These are phyloP conservation scores for Beauveria bassiana DNA, from an alignment of 2,329 filamentous ascomycete species.

Conservation along the genomic window DNA sequence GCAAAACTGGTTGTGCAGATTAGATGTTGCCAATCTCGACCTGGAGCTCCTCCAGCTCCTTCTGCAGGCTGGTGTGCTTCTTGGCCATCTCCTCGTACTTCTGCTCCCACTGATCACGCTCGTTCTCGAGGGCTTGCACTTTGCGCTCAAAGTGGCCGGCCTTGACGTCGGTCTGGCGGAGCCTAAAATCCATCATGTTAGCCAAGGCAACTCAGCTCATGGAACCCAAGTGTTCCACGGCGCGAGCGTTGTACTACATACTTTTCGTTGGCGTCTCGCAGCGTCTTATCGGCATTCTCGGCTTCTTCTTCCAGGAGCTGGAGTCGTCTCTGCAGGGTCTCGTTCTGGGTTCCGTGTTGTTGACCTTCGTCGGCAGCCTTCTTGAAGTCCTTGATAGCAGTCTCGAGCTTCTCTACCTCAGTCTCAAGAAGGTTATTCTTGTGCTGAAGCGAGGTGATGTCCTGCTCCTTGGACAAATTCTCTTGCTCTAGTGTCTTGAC, in stretches of 20 bases:
- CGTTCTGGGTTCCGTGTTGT: conserved; percentile 81
- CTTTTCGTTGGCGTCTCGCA: conserved; percentile 98
- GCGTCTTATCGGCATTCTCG: conserved; percentile 90
- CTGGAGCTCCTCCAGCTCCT: conserved; percentile 88
- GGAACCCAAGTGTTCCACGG: neutral
- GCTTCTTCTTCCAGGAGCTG: conserved; percentile 97
- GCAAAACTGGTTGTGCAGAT: conserved; percentile 21
- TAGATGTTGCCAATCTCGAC: conserved; percentile 90
- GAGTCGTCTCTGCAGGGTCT: conserved; percentile 83
- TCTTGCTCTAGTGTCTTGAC: conserved; percentile 91
- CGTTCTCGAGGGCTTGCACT: conserved; percentile 88
- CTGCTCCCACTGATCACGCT: conserved; percentile 88
- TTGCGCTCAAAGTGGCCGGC: conserved; percentile 99
- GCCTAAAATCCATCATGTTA: conserved; percentile 45
- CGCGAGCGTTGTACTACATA: conserved; percentile 41
- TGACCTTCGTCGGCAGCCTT: conserved; percentile 73
- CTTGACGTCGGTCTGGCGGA: conserved; percentile 98
- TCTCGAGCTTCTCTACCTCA: conserved; percentile 91
- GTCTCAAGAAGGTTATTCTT: conserved; percentile 85
- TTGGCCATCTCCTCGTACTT: conserved; percentile 98
- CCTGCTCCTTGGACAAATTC: conserved; percentile 93
- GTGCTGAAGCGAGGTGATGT: conserved; percentile 93
- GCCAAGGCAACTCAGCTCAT: neutral
- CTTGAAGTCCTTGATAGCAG: conserved; percentile 78
- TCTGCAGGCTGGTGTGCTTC: conserved; percentile 77